phyloP scores from a whole-genome alignment of 202 grass and related monocot species.

The Saccharum hybrid region DNA sequence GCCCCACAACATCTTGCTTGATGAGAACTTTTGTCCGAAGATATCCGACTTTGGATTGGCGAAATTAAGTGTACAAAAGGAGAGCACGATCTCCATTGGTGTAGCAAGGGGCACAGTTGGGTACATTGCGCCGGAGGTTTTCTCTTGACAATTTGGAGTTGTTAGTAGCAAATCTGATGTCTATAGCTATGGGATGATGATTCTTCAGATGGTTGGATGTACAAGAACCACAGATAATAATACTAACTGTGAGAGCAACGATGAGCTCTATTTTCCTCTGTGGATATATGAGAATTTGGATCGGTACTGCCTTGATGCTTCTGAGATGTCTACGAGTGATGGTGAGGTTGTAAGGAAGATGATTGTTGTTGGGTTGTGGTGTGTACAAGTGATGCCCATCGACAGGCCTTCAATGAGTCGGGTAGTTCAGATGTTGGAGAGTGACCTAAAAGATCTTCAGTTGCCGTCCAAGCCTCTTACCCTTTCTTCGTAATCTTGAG shows the following conservation, averaged over 20 bases:
- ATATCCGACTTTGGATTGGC: conserved; percentile 30
- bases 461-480: neutral
- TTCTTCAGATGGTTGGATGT: conserved; percentile 28
- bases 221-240: neutral
- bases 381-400: neutral
- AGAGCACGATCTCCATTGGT: neutral
- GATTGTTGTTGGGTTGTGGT: neutral
- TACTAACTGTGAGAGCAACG: neutral
- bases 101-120: neutral
- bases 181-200: conserved; percentile 28
- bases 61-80: neutral
- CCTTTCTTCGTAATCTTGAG: neutral
- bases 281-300: conserved; percentile 18
- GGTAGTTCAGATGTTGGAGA: neutral
- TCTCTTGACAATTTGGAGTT: conserved; percentile 16
- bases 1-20: conserved; percentile 28
- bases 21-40: conserved; percentile 31
- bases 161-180: conserved; percentile 27
- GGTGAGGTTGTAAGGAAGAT: conserved; percentile 9
- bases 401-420: neutral
- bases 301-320: neutral
- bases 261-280: neutral
- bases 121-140: neutral
- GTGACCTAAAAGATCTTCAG: neutral
- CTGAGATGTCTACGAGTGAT: neutral